Conservation (phyloP, 352 stramenopile genomes). For the Phytophthora cryptogea region DNA sequence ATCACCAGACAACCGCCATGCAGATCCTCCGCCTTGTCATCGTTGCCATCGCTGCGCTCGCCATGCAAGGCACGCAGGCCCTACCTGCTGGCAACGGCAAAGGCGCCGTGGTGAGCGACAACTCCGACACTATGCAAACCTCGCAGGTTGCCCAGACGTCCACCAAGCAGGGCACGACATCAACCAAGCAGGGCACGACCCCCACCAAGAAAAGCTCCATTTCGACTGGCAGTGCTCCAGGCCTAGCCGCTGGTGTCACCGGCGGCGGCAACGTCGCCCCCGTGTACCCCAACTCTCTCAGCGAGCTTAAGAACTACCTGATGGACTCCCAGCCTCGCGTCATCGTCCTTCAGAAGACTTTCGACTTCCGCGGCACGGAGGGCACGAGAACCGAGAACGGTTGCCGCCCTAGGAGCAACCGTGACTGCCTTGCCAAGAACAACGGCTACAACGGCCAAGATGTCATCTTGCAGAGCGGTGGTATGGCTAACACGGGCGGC, state of each 20-base stretch:
- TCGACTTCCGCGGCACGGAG: constrained; percentile 60
- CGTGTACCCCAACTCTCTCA: constrained; percentile 46
- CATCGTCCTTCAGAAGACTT: constrained; percentile 55
- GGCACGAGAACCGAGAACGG: constrained; percentile 49
- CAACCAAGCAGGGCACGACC: background rate
- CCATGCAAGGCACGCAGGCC: constrained; percentile 39
- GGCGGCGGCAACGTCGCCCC: constrained; percentile 43
- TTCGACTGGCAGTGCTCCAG: constrained; percentile 17
- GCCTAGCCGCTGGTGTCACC: constrained; percentile 35
- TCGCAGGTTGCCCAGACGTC: background rate
- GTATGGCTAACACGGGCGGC: constrained; percentile 56
- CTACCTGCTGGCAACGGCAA: constrained; percentile 25
- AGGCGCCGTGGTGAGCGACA: constrained; percentile 1
- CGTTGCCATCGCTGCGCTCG: constrained; percentile 25
- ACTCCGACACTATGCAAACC: constrained; percentile 13
- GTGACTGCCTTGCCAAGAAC: constrained; percentile 53
- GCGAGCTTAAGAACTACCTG: constrained; percentile 51
- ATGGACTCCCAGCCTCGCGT: constrained; percentile 44
- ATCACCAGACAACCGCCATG: constrained; percentile 17
- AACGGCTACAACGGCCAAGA: constrained; percentile 59
- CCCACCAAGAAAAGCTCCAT: constrained; percentile 1
- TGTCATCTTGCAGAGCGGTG: constrained; percentile 56
- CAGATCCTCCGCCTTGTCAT: constrained; percentile 26
- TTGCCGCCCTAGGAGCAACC: constrained; percentile 46
- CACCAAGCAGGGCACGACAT: background rate